Evolutionary conservation across 2,329 filamentous ascomycete species (phyloP), one percentile per base, ranked within the genome.

Genomic region (Fusarium brachygibbosum): DNA sequence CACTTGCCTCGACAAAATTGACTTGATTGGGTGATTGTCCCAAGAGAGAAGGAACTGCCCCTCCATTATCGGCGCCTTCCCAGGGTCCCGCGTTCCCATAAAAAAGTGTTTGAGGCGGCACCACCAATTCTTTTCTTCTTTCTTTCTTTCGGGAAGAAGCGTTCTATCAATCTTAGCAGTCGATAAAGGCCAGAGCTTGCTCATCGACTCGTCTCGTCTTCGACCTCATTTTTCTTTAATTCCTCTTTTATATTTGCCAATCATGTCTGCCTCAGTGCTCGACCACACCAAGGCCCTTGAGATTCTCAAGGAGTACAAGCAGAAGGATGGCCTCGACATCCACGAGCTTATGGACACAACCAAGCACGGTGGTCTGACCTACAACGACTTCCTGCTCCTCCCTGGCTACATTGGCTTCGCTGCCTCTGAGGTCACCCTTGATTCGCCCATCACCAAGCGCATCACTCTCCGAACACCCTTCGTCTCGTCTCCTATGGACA

Each of bases 361-460:
- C 84, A 91, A 91, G 82, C 93, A 94, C 78, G 96, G 96, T 68
- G 96, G 96, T 76, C 87, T 99, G 77, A 98, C 95, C 63, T 99
- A 98, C 88, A 99, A 99, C 82, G 96, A 99, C 83, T 99, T 99
- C 85, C 90, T 99, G 69, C 84, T 99, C 76, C 88, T 99, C 67
- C 96, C 96, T 62, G 97, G 97, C 79, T 97, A 98, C 85, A 98
- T 99, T 84, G 96, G 95, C 82, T 99, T 99, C 83, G 90, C 96
- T 70, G 96, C 97, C 76, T 93, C 93, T 52, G 92, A 93, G 69
- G 96, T 98, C 72, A 84, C 84, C 49, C 90, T 99, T 66, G 96
- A 98, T 75, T 93, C 95, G 35, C 93, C 93, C 62, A 87, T 99
- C 76, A 99, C 96, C 74, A 97, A 97, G 88, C 90, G 93, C 77